These are phyloP conservation scores for Pulicaria dysenterica DNA, from an alignment of 129 eudicot genomes.

Conservation along the genomic window DNA sequence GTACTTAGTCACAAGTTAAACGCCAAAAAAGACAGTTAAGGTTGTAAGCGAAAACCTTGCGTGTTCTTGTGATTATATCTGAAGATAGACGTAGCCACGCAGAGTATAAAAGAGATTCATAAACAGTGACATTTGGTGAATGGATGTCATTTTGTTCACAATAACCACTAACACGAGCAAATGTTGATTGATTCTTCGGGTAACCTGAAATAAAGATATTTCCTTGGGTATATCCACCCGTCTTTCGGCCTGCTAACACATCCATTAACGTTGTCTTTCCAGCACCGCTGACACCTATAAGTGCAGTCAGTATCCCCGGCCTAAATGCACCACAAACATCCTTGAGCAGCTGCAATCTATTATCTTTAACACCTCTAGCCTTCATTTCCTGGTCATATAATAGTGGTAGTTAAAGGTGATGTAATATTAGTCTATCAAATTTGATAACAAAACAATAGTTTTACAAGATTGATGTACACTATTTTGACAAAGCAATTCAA, in stretches of 20 bases:
- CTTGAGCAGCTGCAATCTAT: conserved; percentile 55
- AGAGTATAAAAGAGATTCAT: conserved; percentile 69
- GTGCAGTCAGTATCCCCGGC: conserved; percentile 84
- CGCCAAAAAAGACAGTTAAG: background rate
- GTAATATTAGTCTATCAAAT: background rate
- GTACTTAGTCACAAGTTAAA: background rate
- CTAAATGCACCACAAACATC: conserved; percentile 68
- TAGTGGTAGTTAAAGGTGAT: background rate
- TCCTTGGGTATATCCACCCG: conserved; percentile 61
- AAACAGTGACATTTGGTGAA: conserved; percentile 74
- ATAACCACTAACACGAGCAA: conserved; percentile 68
- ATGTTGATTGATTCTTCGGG: conserved; percentile 71
- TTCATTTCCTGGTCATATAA: conserved; percentile 57
- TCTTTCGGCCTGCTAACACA: conserved; percentile 79
- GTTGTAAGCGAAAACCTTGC: conserved; percentile 18
- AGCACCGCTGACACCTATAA: conserved; percentile 86
- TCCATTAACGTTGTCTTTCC: conserved; percentile 88
- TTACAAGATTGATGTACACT: background rate
- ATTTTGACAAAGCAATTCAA: too few relatives aligned
- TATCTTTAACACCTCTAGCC: conserved; percentile 48
- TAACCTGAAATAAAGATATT: conserved; percentile 59
- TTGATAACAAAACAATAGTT: background rate
- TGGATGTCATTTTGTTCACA: conserved; percentile 82
- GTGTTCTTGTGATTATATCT: conserved; percentile 51
- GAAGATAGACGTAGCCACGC: conserved; percentile 82